These are phyloP conservation scores for Ocimum tenuiflorum DNA, from an alignment of 257 asterid species.

Conservation along the genomic window DNA sequence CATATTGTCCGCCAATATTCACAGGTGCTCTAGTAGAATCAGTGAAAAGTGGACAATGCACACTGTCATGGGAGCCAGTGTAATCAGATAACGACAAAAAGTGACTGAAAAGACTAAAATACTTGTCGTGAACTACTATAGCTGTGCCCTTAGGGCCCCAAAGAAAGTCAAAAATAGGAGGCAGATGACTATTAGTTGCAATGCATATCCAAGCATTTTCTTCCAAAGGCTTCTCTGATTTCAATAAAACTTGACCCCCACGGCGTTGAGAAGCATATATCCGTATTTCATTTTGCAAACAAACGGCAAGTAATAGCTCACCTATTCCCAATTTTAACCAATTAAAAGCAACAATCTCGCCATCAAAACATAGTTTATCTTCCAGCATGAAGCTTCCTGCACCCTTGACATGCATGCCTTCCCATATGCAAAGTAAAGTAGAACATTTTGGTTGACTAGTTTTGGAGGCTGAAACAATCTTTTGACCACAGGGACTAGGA, in stretches of 20 bases:
- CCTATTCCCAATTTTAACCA: slow-evolving; percentile 81
- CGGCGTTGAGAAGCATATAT: slow-evolving; percentile 48
- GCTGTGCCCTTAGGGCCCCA: slow-evolving; percentile 88
- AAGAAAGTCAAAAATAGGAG: slow-evolving; percentile 54
- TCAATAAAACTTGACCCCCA: slow-evolving; percentile 62
- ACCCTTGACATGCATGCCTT: slow-evolving; percentile 49
- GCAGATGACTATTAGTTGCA: slow-evolving; percentile 45
- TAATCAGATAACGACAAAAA: slow-evolving; percentile 34
- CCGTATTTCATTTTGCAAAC: slow-evolving; percentile 59
- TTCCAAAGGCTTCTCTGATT: slow-evolving; percentile 41
- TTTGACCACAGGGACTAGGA: slow-evolving; percentile 59
- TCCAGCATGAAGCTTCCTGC: slow-evolving; percentile 72
- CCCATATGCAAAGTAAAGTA: slow-evolving; percentile 62
- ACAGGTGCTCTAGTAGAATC: slow-evolving; percentile 23
- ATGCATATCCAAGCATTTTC: slow-evolving; percentile 67
- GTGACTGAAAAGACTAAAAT: slow-evolving; percentile 66
- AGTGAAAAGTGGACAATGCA: slow-evolving; percentile 18
- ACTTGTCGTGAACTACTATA: slow-evolving; percentile 51
- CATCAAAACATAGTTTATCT: slow-evolving; percentile 58
- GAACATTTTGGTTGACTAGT: slow-evolving; percentile 28
- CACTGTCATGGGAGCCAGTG: slow-evolving; percentile 24
- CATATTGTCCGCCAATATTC: slow-evolving; percentile 19
- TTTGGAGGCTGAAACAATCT: slow-evolving; percentile 56
- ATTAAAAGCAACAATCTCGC: slow-evolving; percentile 53
- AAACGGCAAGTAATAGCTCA: slow-evolving; percentile 65